Evolutionary conservation across 2,329 filamentous ascomycete species (phyloP), one percentile per base, ranked within the genome.

Genomic region (Corniculantispora saksenae): DNA sequence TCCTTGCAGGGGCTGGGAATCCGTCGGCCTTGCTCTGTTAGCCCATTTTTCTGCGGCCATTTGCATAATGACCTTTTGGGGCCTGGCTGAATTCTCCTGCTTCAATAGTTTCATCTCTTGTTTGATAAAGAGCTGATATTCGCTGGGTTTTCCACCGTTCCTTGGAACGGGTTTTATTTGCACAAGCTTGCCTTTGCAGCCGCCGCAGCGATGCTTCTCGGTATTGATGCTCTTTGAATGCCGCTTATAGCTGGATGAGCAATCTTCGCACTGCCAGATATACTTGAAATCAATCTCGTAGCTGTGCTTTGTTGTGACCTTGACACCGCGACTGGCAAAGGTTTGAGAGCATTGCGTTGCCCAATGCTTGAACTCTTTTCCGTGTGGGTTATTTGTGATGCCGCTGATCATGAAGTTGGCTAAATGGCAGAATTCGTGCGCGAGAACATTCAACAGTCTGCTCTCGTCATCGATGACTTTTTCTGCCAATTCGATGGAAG

Each of bases 241-340:
- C 5, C 94, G 83, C 73, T 93, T 91, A 75, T 91, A 96, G 74
- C 91, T 89, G 38, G 84, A 79, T 0, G 81, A 84, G 73, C 95
- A 98, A 3, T 73, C 79, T 21, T 70, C 79, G 74, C 94, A 98
- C 50, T 85, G 81, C 94, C 95, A 98, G 23, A 94, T 79, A 74
- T 94, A 99, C 79, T 94, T 96, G 80, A 92, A 97, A 70, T 94
- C 90, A 72, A 98, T 98, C 58, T 89, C 86, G 76, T 97, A 99
- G 38, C 82, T 86, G 77, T 99, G 94, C 73, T 92, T 96, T 0
- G 94, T 97, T 1, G 93, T 97, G 23, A 98, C 92, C 40, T 89
- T 79, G 51, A 97, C 85, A 4, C 87, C 89, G 3, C 86, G 82
- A 55, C 84, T 74, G 2, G 80, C 83, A 69, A 94, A 91, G 0